These are phyloP conservation scores for Scutellaria galericulata DNA, from an alignment of 257 asterid genomes.

Conservation along the genomic window DNA sequence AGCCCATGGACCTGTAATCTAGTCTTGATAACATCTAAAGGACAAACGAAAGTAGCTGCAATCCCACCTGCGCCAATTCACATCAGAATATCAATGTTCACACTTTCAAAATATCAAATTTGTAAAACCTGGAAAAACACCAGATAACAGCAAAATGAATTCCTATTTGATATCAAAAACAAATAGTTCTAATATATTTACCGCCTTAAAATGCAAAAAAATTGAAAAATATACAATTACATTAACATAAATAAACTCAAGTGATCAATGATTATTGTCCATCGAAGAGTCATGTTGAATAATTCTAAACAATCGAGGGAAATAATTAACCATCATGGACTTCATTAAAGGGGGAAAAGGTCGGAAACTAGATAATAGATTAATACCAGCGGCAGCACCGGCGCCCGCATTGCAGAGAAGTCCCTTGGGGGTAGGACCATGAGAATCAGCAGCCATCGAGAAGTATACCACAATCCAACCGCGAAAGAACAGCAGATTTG, in stretches of 20 bases:
- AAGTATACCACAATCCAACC: constrained; percentile 31
- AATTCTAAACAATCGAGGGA: neutral
- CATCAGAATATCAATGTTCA: constrained; percentile 21
- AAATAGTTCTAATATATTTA: neutral
- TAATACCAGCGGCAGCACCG: constrained; percentile 85
- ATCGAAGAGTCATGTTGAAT: neutral
- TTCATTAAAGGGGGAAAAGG: neutral
- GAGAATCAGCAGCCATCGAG: constrained; percentile 61
- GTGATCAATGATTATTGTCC: neutral
- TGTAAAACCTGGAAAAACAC: neutral
- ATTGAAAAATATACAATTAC: neutral
- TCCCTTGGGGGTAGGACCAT: constrained; percentile 64
- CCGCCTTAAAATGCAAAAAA: neutral
- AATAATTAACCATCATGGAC: neutral
- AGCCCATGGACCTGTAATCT: constrained; percentile 91
- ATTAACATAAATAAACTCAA: neutral
- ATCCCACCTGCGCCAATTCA: constrained; percentile 66
- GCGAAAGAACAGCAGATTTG: constrained; percentile 7
- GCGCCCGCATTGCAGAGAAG: constrained; percentile 86
- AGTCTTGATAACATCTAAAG: constrained; percentile 92
- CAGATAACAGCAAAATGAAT: neutral
- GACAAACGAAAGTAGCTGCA: constrained; percentile 95
- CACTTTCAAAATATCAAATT: neutral
- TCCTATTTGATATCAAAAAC: neutral
- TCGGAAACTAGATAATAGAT: neutral